Percentiles rank a stretch among this genome's conserved stretches.
phyloP scores from a whole-genome alignment of 2,329 filamentous ascomycete genomes.

The Fusarium guadeloupense region DNA sequence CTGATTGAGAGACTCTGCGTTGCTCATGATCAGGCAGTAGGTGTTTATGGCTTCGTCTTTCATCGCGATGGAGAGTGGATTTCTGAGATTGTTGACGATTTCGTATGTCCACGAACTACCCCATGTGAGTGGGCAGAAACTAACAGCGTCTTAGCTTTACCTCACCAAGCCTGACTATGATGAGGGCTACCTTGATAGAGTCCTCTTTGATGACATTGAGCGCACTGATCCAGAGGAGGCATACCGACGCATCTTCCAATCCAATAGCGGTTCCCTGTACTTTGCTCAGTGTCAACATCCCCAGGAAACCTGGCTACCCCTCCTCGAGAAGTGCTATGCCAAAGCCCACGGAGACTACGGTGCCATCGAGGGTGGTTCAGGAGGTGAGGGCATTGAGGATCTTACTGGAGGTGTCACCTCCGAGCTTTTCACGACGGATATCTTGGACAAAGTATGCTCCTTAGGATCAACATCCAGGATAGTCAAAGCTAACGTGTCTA shows the following conservation, averaged over 20 bases:
- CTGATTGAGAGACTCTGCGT: conserved; percentile 80
- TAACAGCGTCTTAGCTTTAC: conserved; percentile 52
- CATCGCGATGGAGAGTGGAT: conserved; percentile 81
- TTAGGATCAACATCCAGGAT: accelerated
- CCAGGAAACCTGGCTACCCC: conserved; percentile 82
- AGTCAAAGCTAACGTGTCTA: background rate
- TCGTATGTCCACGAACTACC: conserved; percentile 43
- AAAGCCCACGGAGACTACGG: conserved; percentile 84
- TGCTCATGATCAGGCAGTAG: conserved; percentile 74
- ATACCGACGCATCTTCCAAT: conserved; percentile 76
- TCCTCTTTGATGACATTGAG: conserved; percentile 55
- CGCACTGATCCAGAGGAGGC: conserved; percentile 64
- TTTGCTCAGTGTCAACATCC: conserved; percentile 79
- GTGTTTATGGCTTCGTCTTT: conserved; percentile 88
- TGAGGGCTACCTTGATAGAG: conserved; percentile 60
- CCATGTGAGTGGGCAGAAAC: background rate
- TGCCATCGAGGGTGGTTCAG: conserved; percentile 77
- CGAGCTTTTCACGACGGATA: conserved; percentile 72
- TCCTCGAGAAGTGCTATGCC: conserved; percentile 82
- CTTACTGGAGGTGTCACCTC: conserved; percentile 73
- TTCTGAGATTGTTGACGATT: conserved; percentile 67
- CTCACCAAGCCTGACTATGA: conserved; percentile 69
- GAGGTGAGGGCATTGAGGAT: conserved; percentile 67
- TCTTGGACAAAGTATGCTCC: conserved; percentile 73
- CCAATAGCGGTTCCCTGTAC: conserved; percentile 77